Conservation (phyloP, 2,329 filamentous ascomycete species). For the Akanthomyces dipterigenus region DNA sequence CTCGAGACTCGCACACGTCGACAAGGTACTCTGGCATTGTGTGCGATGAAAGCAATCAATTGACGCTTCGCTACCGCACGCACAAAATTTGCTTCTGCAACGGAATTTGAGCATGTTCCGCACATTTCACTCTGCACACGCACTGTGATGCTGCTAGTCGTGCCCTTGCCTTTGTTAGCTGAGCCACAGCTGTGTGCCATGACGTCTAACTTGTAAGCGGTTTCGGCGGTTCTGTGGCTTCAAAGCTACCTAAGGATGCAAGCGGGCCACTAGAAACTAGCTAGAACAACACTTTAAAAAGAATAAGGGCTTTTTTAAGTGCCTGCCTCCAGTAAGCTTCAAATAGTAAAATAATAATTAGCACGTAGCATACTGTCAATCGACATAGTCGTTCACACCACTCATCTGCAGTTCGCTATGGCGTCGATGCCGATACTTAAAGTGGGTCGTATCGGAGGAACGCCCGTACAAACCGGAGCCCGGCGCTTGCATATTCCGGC, state of each 20-base stretch:
- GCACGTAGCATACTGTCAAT: neutral
- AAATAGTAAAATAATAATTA: neutral
- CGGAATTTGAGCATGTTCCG: neutral
- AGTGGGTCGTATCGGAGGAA: slow-evolving; percentile 16
- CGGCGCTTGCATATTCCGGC: slow-evolving; percentile 30
- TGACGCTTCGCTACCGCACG: neutral
- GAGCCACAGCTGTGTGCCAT: slow-evolving; percentile 4
- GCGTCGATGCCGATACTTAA: slow-evolving; percentile 7
- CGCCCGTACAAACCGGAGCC: slow-evolving; percentile 19
- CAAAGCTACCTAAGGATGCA: neutral
- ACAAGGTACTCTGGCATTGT: neutral
- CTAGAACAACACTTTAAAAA: neutral
- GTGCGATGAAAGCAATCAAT: neutral
- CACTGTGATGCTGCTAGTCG: neutral
- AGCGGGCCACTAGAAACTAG: neutral
- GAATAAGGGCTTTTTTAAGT: neutral
- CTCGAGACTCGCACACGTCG: neutral
- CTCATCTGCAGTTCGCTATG: neutral
- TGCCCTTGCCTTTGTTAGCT: neutral
- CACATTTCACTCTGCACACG: neutral
- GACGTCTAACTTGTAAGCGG: slow-evolving; percentile 1
- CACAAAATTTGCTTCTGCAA: neutral
- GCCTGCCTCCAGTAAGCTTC: too few species aligned
- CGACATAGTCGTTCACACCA: neutral
- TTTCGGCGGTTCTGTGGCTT: neutral